Base-by-base conservation (phyloP, 352 stramenopile genomes). In the Phytopythium sindhum region DNA sequence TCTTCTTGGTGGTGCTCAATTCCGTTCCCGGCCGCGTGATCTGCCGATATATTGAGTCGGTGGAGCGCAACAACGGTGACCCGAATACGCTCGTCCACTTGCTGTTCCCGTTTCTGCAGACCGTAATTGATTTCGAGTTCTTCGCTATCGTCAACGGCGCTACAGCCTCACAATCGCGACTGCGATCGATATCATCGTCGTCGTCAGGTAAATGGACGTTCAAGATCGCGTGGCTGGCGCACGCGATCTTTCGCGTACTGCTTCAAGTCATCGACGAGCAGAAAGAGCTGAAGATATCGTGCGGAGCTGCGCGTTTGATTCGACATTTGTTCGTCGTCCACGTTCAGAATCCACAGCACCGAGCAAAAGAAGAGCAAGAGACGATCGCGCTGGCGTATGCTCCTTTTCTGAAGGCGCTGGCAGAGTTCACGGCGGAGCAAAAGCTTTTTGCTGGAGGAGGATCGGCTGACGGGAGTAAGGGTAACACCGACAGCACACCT, bases 41-140 rank as follows among this genome's bases (percentile, higher is more conserved):
- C 47, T 52, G 60, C 17, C 72, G 69, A 14, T 88, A 80, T 41
- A 63, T 89, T 0, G 66, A 73, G n/a, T 73, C 64, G 64, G 71
- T 81, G n/a, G 61, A 81, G 6, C 57, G 50, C n/a, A 57, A 73
- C 28, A 60, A 78, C 41, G 52, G 67, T 17, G 80, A 89, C 35
- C 72, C 78, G 4, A 82, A 82, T 50, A 78, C 81, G 15, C 74
- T 88, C 1, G 74, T 85, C 4, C 82, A 91, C 33, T 70, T 90
- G 12, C 68, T 86, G 64, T 88, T 91, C 41, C 80, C 82, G 15
- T 93, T 90, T 44, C 59, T 91, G 23, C 69, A 77, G 23, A 75
- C 78, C 29, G 64, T 93, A 33, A 75, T 88, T 33, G 84, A 90
- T 42, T 89, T 90, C 39, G 82, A 91, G 66, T 77, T 81, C 26